Conservation (phyloP, 1,284 basidiomycete species). For the Takashimella tepidaria region DNA sequence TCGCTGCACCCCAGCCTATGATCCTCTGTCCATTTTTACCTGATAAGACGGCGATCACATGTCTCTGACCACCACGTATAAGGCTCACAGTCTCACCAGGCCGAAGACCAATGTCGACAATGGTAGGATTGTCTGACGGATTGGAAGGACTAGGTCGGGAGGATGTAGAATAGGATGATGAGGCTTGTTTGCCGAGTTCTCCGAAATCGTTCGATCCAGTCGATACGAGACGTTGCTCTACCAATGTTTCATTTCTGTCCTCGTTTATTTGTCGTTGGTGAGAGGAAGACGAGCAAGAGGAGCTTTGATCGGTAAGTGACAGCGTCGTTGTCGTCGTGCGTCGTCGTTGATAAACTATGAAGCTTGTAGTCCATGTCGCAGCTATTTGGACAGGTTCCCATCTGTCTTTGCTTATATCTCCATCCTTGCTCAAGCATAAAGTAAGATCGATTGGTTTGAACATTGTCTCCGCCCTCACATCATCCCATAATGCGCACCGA, state of each 20-base stretch:
- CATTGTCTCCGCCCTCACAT: slow-evolving; percentile 15
- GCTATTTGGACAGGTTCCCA: slow-evolving; percentile 50
- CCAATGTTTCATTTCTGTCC: too few relatives aligned
- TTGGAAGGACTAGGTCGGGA: slow-evolving; percentile 18
- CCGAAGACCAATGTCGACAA: slow-evolving; percentile 24
- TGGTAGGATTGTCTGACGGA: slow-evolving; percentile 14
- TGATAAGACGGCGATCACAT: slow-evolving; percentile 56
- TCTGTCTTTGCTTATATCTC: slow-evolving; percentile 30
- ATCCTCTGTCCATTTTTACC: slow-evolving; percentile 39
- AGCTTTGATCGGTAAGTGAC: too few relatives aligned
- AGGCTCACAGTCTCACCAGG: slow-evolving; percentile 29
- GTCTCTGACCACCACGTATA: slow-evolving; percentile 65
- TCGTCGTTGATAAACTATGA: slow-evolving; percentile 52
- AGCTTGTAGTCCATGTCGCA: slow-evolving; percentile 76
- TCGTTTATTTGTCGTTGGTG: too few relatives aligned
- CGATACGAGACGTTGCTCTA: slow-evolving; percentile 65
- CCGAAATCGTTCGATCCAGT: slow-evolving; percentile 80
- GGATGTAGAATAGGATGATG: slow-evolving; percentile 28
- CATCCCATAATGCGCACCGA: slow-evolving; percentile 28
- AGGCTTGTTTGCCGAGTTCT: slow-evolving; percentile 62
- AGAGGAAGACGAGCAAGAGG: too few relatives aligned
- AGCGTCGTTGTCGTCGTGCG: too few relatives aligned
- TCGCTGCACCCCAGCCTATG: slow-evolving; percentile 73
- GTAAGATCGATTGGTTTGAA: slow-evolving; percentile 28
- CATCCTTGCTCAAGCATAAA: slow-evolving; percentile 17